These are phyloP conservation scores for Botryotinia globosa DNA, from an alignment of 2,329 filamentous ascomycete species.

Conservation along the genomic window DNA sequence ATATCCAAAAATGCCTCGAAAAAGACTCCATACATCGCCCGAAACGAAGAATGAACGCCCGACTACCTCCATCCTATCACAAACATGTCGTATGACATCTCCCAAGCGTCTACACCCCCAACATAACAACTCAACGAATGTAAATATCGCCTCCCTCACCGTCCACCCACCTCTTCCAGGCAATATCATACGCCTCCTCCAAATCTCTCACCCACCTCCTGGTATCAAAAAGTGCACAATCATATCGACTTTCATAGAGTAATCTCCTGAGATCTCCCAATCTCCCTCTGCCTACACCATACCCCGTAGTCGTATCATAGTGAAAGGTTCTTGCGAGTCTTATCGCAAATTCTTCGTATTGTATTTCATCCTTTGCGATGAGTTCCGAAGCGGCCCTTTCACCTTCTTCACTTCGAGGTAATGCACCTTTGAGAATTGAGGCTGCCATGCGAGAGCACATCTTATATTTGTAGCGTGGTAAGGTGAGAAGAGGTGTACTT, in stretches of 20 bases:
- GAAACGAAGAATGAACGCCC: slow-evolving; percentile 2
- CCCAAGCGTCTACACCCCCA: neutral
- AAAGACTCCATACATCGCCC: slow-evolving; percentile 10
- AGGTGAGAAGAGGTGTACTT: slow-evolving; percentile 85
- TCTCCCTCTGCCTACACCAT: slow-evolving; percentile 61
- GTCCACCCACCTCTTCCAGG: slow-evolving; percentile 83
- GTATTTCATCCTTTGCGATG: slow-evolving; percentile 71
- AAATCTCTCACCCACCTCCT: slow-evolving; percentile 85
- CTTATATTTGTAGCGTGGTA: slow-evolving; percentile 91
- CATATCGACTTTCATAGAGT: slow-evolving; percentile 81
- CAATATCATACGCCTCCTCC: slow-evolving; percentile 82
- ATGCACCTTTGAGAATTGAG: slow-evolving; percentile 84
- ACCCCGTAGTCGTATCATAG: slow-evolving; percentile 51
- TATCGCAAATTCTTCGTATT: slow-evolving; percentile 80
- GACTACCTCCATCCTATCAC: neutral
- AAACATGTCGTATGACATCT: neutral
- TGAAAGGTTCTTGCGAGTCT: slow-evolving; percentile 61
- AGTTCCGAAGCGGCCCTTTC: slow-evolving; percentile 67
- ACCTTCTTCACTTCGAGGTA: slow-evolving; percentile 71
- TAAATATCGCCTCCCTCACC: slow-evolving; percentile 93
- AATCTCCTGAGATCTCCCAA: slow-evolving; percentile 76
- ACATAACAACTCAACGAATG: slow-evolving; percentile 44
- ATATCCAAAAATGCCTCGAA: slow-evolving; percentile 7
- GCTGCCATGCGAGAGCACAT: slow-evolving; percentile 99
- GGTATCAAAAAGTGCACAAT: slow-evolving; percentile 87